Evolutionary conservation across 306 rosid species (phyloP), one percentile per base, ranked within the genome.

Genomic region (Trichosanthes truncata): DNA sequence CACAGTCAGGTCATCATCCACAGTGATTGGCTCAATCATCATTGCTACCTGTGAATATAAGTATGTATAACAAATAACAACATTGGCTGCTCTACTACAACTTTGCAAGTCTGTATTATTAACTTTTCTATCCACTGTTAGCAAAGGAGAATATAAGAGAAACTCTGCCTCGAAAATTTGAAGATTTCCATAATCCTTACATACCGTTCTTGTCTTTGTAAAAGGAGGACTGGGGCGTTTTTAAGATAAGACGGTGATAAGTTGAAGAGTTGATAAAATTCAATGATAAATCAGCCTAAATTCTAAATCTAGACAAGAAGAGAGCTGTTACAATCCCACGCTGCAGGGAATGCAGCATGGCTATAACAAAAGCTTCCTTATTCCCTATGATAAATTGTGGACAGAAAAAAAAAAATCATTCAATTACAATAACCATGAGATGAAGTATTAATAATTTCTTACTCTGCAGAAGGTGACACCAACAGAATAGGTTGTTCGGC

Each of bases 351-450:
- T 65, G 76, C 75, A 79, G 81, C 85, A 84, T 84, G 36, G 21
- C 87, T 17, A 78, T 75, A 52, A 68, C 33, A 81, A 82, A 66
- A 83, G 71, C 76, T 80, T 85, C 82, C 91, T 90, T 89, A 89
- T 91, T 91, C 89, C 82, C 83, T 85, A 3, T 35, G 48, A 85
- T 60, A 51, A 86, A 80, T 80, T 40, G 71, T 66, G 77, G 83
- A 83, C 85, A 81, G 53, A 33, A 33, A 80, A 82, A 23, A n/a
- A 43, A 68, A 17, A 78, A 35, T 78, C 81, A 86, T 38, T 68
- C 52, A 11, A 59, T 43, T 84, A 80, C 72, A 57, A 26, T 1
- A 52, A 33, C 18, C 78, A 74, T 74, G 21, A 18, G 57, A 76
- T 36, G 49, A 72, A 73, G 53, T 4, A 78, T 71, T 29, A 0